These are phyloP conservation scores for Triticum urartu DNA, from an alignment of 176 grass and related monocot genomes.

Conservation along the genomic window DNA sequence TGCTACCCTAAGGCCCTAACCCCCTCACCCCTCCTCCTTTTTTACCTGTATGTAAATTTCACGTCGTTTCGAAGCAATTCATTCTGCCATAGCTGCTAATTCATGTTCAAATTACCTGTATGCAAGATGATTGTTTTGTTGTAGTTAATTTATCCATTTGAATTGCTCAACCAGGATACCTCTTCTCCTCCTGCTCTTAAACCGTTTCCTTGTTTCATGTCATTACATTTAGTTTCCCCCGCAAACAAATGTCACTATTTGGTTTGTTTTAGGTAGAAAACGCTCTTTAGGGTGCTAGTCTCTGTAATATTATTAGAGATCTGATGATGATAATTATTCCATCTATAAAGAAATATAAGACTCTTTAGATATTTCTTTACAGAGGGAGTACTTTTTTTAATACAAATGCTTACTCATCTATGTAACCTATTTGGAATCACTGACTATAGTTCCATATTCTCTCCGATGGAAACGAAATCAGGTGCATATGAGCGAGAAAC, in stretches of 20 bases:
- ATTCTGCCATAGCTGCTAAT: neutral
- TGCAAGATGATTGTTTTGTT: neutral
- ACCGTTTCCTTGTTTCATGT: neutral
- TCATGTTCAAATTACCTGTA: neutral
- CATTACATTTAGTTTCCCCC: neutral
- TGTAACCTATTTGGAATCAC: neutral
- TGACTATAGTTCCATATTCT: neutral
- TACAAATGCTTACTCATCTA: neutral
- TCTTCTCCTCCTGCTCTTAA: neutral
- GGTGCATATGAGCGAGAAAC: neutral
- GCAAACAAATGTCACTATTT: neutral
- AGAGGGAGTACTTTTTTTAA: too few species aligned
- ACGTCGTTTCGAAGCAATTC: neutral
- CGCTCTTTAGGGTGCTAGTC: neutral
- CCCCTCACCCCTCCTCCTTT: neutral
- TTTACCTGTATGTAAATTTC: neutral
- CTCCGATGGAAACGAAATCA: neutral
- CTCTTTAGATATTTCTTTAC: too few species aligned
- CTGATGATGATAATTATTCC: too few species aligned
- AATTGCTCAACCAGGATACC: neutral
- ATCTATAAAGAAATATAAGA: too few species aligned
- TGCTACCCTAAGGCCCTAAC: too few species aligned
- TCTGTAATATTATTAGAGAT: neutral
- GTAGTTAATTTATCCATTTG: neutral
- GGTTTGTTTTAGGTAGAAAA: neutral